Evolutionary conservation across 345 rosid species (phyloP), one percentile per base, ranked within the genome.

Genomic region (Eutrema japonicum): DNA sequence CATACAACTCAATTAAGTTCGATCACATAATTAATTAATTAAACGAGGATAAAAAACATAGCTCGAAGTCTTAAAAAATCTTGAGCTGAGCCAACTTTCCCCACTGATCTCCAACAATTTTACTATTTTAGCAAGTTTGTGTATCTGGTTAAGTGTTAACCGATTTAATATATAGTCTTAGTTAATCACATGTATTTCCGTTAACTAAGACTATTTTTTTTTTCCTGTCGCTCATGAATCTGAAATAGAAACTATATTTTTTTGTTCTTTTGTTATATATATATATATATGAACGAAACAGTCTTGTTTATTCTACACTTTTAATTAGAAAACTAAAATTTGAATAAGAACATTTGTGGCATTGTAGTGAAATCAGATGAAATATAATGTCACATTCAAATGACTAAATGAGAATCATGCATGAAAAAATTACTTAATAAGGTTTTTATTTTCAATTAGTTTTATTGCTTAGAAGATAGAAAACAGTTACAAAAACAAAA

Each of bases 401-500:
- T 65, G 47, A 50, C 46, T 11, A 22, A 10, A 48, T 11, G 35
- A 35, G 29, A 36, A 48, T 52, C 14, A 52, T 35, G 36, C 49
- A 46, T 68, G 65, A 35, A 60, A 40, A 41, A 2, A 30, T n/a
- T 22, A 52, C 40, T 6, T 52, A 27, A 6, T 10, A 16, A 3
- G 3, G 10, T 3, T 64, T 48, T 65, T 54, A 7, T 30, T 71
- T 40, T 40, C 60, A 50, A 11, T 41, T 11, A 41, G 26, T 14
- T 14, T 51, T 32, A 49, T 12, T 33, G 55, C 18, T 53, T 53
- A 55, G 65, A 45, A 60, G 22, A 12, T 26, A 51, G 11, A 13
- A 62, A 72, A 32, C 36, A 62, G 38, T 45, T 16, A 13, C 10
- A 8, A 57, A 11, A 26, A 10, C 35, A 43, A 50, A 71, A 47